Evolutionary conservation across 495 filamentous ascomycete species (phyloP).

Genomic region (Aspergillus leporis): DNA sequence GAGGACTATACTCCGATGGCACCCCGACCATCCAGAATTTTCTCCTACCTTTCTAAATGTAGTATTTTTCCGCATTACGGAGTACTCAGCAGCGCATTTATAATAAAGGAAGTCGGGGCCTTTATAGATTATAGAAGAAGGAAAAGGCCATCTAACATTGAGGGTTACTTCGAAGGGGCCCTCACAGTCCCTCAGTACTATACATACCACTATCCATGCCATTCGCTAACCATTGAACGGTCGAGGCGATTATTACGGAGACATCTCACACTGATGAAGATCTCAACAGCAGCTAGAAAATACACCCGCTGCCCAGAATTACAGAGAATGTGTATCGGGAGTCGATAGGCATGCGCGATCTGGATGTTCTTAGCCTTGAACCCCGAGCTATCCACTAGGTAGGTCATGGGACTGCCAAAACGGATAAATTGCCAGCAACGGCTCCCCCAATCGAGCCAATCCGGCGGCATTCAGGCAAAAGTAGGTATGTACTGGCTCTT

Average conservation of each 20-base stretch:
- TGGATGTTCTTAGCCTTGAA: neutral
- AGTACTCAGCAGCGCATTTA: neutral
- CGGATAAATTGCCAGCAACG: neutral
- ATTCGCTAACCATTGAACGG: too few species aligned
- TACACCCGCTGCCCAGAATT: too few species aligned
- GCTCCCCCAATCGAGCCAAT: neutral
- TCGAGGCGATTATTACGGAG: too few species aligned
- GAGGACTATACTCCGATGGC: slow-evolving; percentile 9
- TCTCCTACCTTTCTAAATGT: neutral
- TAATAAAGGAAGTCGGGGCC: too few species aligned
- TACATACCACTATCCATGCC: too few species aligned
- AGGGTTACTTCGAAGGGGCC: too few species aligned
- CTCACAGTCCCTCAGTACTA: too few species aligned
- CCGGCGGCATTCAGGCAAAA: neutral
- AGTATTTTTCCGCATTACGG: neutral
- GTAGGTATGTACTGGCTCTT: neutral
- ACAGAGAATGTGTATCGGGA: too few species aligned
- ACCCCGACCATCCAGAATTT: neutral
- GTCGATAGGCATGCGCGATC: neutral
- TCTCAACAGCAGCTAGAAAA: neutral
- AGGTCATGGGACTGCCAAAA: neutral
- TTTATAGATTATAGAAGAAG: too few species aligned
- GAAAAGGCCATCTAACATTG: too few species aligned
- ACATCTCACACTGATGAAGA: neutral
- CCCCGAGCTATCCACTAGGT: neutral